Evolutionary conservation across 2,329 filamentous ascomycete species (phyloP).

Genomic region (Teratosphaeriaceae sp.): DNA sequence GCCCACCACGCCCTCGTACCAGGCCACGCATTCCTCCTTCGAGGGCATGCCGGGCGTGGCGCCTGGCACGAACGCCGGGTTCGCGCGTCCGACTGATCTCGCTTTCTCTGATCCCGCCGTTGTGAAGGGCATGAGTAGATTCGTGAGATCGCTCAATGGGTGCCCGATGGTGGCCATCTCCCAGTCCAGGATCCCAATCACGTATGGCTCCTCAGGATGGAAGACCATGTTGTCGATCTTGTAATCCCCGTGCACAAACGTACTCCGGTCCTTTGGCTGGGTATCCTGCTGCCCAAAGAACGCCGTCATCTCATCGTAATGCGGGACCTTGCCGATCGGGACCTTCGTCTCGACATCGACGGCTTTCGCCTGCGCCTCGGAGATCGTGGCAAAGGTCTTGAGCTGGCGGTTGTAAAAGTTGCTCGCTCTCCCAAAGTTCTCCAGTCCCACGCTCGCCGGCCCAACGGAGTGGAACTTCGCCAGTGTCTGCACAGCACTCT

Average conservation of each 20-base stretch:
- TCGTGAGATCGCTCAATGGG: constrained; percentile 82
- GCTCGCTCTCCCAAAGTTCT: constrained; percentile 61
- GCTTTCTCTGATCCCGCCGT: constrained; percentile 34
- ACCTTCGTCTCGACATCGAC: constrained; percentile 69
- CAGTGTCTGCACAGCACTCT: constrained; percentile 72
- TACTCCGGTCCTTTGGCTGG: constrained; percentile 71
- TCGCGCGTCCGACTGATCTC: constrained; percentile 33
- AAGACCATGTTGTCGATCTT: constrained; percentile 68
- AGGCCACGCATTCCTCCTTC: constrained; percentile 52
- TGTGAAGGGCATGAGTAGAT: constrained; percentile 53
- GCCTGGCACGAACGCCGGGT: constrained; percentile 53
- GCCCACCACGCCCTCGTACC: constrained; percentile 62
- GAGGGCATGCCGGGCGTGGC: constrained; percentile 60
- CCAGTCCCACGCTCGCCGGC: constrained; percentile 59
- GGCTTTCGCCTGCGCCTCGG: constrained; percentile 66
- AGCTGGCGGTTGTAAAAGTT: constrained; percentile 87
- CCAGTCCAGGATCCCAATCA: constrained; percentile 95
- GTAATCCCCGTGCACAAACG: constrained; percentile 90
- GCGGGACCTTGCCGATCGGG: constrained; percentile 73
- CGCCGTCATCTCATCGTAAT: constrained; percentile 69
- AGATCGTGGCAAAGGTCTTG: constrained; percentile 73
- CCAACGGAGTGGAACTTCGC: constrained; percentile 77
- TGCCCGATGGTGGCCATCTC: constrained; percentile 99
- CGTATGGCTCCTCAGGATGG: constrained; percentile 76
- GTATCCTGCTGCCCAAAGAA: constrained; percentile 66